Conservation (phyloP, 108 stramenopile genomes). For the Pseudonitzschia multistriata region DNA sequence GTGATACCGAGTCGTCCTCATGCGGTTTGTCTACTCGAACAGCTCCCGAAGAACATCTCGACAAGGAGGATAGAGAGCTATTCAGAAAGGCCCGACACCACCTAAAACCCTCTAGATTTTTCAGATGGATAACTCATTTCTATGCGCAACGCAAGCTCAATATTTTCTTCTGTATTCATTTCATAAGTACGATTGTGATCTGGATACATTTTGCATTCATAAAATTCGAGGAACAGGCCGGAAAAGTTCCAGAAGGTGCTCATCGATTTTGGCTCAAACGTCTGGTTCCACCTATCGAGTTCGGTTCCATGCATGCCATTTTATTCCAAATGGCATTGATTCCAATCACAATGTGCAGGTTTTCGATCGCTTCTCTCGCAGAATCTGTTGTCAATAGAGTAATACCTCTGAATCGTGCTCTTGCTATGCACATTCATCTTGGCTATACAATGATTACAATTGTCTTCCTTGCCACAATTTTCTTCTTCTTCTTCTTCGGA, state of each 20-base stretch:
- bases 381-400: conserved; percentile 22
- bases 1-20: conserved; percentile 8
- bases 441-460: conserved; percentile 40
- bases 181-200: conserved; percentile 9
- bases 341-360: conserved; percentile 45
- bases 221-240: conserved; percentile 38
- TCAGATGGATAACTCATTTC: conserved; percentile 17
- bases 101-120: conserved; percentile 19
- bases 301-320: conserved; percentile 56
- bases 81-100: conserved; percentile 18
- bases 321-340: conserved; percentile 52
- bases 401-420: conserved; percentile 37
- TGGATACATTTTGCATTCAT: conserved; percentile 37
- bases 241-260: conserved; percentile 37
- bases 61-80: neutral
- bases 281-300: conserved; percentile 44
- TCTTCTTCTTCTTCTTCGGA: conserved; percentile 50
- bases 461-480: conserved; percentile 39
- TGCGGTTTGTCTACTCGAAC: neutral
- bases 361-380: conserved; percentile 37
- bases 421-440: conserved; percentile 42
- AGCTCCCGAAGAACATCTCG: neutral
- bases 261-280: conserved; percentile 38
- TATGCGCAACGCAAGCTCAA: conserved; percentile 30
- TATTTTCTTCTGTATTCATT: conserved; percentile 28